A percentile compares a stretch with the other conserved stretches of the same genome.
phyloP scores from a whole-genome alignment of 176 grass and related monocot genomes.

The Leersia perrieri region DNA sequence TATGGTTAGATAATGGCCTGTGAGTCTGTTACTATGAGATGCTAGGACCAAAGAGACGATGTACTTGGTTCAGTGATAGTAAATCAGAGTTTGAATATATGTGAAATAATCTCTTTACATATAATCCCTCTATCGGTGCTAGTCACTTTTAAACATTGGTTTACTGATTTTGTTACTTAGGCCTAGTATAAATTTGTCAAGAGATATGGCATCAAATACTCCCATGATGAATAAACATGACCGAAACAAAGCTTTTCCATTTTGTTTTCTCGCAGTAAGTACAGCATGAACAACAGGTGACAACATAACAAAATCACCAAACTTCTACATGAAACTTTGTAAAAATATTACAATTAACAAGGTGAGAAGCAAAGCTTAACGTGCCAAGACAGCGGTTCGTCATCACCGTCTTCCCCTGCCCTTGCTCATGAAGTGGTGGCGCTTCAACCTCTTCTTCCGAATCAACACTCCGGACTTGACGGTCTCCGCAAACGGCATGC shows the following conservation, averaged over 20 bases:
- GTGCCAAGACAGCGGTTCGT: neutral
- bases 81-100: neutral
- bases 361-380: conserved; percentile 7
- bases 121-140: neutral
- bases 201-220: neutral
- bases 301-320: conserved; percentile 11
- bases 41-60: neutral
- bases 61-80: neutral
- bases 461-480: conserved; percentile 30
- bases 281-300: neutral
- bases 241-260: conserved; percentile 17
- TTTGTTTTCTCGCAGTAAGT: neutral
- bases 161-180: too few relatives aligned
- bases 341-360: conserved; percentile 20
- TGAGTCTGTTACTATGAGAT: neutral
- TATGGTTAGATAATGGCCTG: neutral
- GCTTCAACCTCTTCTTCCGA: conserved; percentile 69
- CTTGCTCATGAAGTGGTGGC: conserved; percentile 64
- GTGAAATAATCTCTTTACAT: conserved; percentile 3
- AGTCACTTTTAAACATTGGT: neutral
- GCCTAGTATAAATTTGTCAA: neutral
- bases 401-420: conserved; percentile 35
- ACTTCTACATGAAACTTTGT: conserved; percentile 19
- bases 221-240: neutral
- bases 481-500: conserved; percentile 81